Evolutionary conservation across 345 rosid genomes (phyloP), one percentile per base, ranked within the genome.

Genomic region (Abelmoschus esculentus): DNA sequence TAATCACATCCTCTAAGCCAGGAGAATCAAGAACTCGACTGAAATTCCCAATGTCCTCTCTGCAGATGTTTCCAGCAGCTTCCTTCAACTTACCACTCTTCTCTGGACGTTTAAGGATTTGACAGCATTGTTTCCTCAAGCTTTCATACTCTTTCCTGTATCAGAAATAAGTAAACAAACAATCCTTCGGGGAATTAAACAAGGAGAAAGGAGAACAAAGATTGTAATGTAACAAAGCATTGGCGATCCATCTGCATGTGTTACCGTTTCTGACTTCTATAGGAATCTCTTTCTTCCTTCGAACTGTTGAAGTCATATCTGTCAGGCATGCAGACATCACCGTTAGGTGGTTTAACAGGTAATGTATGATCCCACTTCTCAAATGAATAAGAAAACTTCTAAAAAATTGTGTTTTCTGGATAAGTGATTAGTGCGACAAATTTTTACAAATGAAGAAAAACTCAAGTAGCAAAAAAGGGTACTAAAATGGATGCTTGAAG

Each of bases 231-330:
- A 19, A 44, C 2, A 64, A 19, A 44, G 54, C 68, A 64, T 64
- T 44, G 36, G 36, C 8, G 6, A 44, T 22, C 11, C 26, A 44
- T 19, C 18, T 13, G 3, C 3, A 29, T 42, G 28, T 42, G 28
- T 42, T 85, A 90, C 98, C 89, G 87, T 58, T 86, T 90, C 79
- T 79, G 80, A 73, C 70, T 79, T 70, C 64, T 77, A 55, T 81
- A 60, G 26, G 76, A 69, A 46, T 84, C 90, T 67, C 98, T 82
- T 80, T 86, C 98, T 79, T 81, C 93, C 72, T 74, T 71, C 56
- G 91, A 84, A 80, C 90, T 87, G 78, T 80, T 84, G 72, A 89
- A 59, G 71, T 84, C 88, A 72, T 83, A 90, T 61, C 98, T 92
- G 90, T 74, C 26, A 8, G 53, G 29, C 59, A 62, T 9, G 63